Evolutionary conservation across 2,329 filamentous ascomycete genomes (phyloP).

Genomic region (Piedraia hortae): DNA sequence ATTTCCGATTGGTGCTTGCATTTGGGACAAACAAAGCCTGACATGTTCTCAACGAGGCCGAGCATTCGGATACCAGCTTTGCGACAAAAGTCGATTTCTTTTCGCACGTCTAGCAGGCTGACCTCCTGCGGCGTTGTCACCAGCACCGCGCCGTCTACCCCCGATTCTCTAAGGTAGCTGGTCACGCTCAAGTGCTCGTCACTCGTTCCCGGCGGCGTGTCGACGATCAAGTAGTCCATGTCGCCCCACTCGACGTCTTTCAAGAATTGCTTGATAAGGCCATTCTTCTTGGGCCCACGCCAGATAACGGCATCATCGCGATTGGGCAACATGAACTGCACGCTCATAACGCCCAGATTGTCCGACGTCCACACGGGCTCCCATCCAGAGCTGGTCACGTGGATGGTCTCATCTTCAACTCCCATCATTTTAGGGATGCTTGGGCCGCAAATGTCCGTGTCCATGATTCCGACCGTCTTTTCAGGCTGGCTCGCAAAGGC

Average conservation of each 20-base stretch:
- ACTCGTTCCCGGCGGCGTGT: constrained; percentile 82
- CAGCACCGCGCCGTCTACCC: constrained; percentile 77
- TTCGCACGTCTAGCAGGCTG: constrained; percentile 68
- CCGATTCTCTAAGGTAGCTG: constrained; percentile 65
- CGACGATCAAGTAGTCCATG: constrained; percentile 73
- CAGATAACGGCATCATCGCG: constrained; percentile 90
- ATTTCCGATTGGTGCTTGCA: constrained; percentile 62
- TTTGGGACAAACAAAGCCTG: constrained; percentile 80
- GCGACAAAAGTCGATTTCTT: constrained; percentile 90
- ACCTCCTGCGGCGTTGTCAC: constrained; percentile 93
- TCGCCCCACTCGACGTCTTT: constrained; percentile 97
- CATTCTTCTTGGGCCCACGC: constrained; percentile 96
- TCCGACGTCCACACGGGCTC: constrained; percentile 87
- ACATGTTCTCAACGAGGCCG: constrained; percentile 94
- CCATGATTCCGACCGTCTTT: constrained; percentile 75
- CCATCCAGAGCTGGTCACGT: constrained; percentile 72
- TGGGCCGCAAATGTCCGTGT: constrained; percentile 90
- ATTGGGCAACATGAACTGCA: constrained; percentile 93
- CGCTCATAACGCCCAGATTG: constrained; percentile 85
- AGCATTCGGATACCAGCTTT: constrained; percentile 78
- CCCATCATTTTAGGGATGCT: constrained; percentile 98
- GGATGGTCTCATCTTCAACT: constrained; percentile 77
- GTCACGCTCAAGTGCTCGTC: constrained; percentile 93
- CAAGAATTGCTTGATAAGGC: constrained; percentile 87
- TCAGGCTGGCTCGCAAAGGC: constrained; percentile 62